These are phyloP conservation scores for Trichoderma semiorbis DNA, from an alignment of 2,329 filamentous ascomycete species.

Conservation along the genomic window DNA sequence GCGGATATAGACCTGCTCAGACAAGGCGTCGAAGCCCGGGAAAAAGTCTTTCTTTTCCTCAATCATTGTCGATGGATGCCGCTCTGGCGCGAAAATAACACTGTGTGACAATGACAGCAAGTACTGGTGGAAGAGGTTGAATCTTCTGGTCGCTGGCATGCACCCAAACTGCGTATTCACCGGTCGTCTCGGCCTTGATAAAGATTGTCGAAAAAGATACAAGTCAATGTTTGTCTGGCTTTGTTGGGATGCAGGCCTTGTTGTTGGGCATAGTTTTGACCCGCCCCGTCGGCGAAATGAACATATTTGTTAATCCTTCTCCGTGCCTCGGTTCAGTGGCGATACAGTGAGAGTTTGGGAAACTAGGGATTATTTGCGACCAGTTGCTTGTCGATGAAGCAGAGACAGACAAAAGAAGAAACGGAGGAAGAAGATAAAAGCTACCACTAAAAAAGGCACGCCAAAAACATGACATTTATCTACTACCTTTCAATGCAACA, in stretches of 20 bases:
- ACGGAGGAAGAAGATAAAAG: neutral
- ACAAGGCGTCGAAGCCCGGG: constrained; percentile 46
- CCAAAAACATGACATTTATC: neutral
- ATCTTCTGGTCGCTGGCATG: neutral
- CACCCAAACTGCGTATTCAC: neutral
- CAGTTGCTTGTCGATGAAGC: neutral
- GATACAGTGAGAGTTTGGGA: neutral
- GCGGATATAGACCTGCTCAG: constrained; percentile 46
- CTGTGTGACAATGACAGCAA: neutral
- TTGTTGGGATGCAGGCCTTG: constrained; percentile 12
- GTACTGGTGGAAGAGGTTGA: neutral
- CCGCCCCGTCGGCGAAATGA: constrained; percentile 5
- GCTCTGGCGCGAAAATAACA: neutral
- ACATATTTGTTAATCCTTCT: constrained; percentile 8
- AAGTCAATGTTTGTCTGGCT: neutral
- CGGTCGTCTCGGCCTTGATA: neutral
- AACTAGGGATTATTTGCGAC: neutral
- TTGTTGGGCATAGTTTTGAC: constrained; percentile 13
- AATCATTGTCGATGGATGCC: neutral
- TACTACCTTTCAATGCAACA: neutral
- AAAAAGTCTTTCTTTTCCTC: constrained; percentile 24
- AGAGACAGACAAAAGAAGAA: neutral
- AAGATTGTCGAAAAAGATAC: neutral
- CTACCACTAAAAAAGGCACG: neutral
- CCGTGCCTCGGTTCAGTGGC: constrained; percentile 8